Percentiles rank a stretch among this genome's conserved stretches.
Conservation (phyloP, 805 yeast species). For the Candida sithepensis region DNA sequence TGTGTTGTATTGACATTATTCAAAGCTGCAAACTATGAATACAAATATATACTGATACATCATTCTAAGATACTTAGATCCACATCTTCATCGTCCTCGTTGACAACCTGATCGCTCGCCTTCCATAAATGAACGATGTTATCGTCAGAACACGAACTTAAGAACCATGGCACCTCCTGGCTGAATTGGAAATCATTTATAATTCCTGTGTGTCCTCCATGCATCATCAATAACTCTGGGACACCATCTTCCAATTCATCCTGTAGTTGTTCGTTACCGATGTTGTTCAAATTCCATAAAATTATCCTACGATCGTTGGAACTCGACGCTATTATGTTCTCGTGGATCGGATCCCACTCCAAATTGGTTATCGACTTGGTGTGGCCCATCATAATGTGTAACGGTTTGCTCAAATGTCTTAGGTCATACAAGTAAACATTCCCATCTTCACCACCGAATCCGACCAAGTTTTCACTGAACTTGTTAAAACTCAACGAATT, state of each 20-base stretch:
- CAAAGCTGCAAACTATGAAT: background rate
- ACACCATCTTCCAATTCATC: constrained; percentile 92
- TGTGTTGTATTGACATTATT: too few relatives aligned
- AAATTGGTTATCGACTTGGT: constrained; percentile 65
- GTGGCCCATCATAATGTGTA: constrained; percentile 81
- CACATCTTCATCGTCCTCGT: constrained; percentile 21
- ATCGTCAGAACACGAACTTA: constrained; percentile 63
- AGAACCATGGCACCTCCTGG: constrained; percentile 69
- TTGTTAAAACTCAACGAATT: constrained; percentile 67
- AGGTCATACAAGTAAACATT: constrained; percentile 64
- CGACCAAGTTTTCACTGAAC: constrained; percentile 55
- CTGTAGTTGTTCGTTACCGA: constrained; percentile 81
- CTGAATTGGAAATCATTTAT: constrained; percentile 73
- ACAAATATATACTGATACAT: background rate
- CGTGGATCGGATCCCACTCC: constrained; percentile 75
- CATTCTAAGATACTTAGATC: constrained; percentile 15
- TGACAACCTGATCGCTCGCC: constrained; percentile 33
- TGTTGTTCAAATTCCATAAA: constrained; percentile 73
- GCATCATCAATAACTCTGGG: constrained; percentile 87
- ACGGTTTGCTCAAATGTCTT: constrained; percentile 37
- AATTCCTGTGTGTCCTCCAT: constrained; percentile 83
- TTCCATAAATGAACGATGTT: constrained; percentile 61
- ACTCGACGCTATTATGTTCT: constrained; percentile 75
- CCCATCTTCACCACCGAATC: constrained; percentile 68
- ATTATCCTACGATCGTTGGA: constrained; percentile 75